Evolutionary conservation across 306 rosid species (phyloP).

Genomic region (Prunus salicina): DNA sequence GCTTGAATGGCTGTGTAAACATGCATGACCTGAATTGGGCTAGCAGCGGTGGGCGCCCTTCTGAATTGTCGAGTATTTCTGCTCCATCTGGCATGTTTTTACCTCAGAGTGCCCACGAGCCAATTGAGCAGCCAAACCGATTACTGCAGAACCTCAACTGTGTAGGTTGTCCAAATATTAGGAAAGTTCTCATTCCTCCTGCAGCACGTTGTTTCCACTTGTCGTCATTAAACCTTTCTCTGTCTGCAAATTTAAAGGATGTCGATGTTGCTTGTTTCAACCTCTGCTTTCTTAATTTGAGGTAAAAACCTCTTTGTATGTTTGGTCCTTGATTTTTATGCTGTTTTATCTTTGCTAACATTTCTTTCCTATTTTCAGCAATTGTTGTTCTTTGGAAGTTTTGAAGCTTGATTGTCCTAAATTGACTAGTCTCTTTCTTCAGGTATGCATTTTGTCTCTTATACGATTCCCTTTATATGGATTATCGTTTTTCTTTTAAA

Average conservation of each 20-base stretch:
- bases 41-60: conserved; percentile 32
- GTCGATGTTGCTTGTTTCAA: conserved; percentile 87
- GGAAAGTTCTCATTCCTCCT: conserved; percentile 86
- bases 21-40: conserved; percentile 99
- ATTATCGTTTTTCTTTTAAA: background rate
- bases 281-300: conserved; percentile 83
- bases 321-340: conserved; percentile 11
- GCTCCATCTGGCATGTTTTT: conserved; percentile 35
- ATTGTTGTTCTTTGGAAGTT: conserved; percentile 79
- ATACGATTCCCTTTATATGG: background rate
- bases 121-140: conserved; percentile 61
- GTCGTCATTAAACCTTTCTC: conserved; percentile 72
- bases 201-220: conserved; percentile 70
- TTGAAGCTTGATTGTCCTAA: conserved; percentile 83
- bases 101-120: conserved; percentile 30
- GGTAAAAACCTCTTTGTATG: conserved; percentile 37
- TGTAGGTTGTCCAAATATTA: conserved; percentile 86
- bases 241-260: conserved; percentile 78
- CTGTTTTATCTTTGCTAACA: background rate
- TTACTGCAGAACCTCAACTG: conserved; percentile 86
- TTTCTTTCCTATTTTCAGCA: conserved; percentile 41
- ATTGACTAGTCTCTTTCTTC: conserved; percentile 86
- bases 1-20: conserved; percentile 94
- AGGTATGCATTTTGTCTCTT: conserved; percentile 44
- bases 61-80: conserved; percentile 33